Base-by-base conservation (phyloP, 2,329 filamentous ascomycete species). In the Colletotrichum somersetense region DNA sequence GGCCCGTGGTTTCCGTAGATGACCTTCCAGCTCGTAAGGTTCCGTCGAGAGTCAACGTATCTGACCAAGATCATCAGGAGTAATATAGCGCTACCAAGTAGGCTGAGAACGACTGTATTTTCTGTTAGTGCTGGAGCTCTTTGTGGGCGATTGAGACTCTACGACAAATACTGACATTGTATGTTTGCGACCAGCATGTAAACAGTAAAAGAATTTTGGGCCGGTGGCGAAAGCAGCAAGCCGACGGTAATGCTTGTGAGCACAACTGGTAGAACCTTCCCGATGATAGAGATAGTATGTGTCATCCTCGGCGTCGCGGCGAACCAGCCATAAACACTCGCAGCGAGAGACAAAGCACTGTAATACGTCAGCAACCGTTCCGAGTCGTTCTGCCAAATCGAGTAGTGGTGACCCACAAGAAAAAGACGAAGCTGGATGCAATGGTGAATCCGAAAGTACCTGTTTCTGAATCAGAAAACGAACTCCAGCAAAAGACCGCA, bases 31-130 rank as follows among this genome's bases (percentile, higher is more conserved):
- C 75, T 74, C 5, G 75, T 63, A 12, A 79, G 74, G 5, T 81
- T 75, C 14, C 79, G 74, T 18, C 81, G 78, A 7, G 81, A 80
- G 63, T 78, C 78, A 18, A 86, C 73, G 64, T 86, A 85, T 76
- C 80, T 82, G 55, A 76, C 77, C 2, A 85, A 75, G 44, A 84
- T 84, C 42, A 81, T 77, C 6, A 83, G 55, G 18, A 85, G 78
- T 4, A 84, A 75, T 5, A 83, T 46, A 7, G 76, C 78, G 18
- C 83, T 83, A 12, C 78, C 69, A 1, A 72, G 11, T 0, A 72
- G 70, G n/a, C 70, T 70, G 7, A 72, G 70, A 12, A 72, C 70
- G 35, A 70, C 67, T 71, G 5, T 1, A 12, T 1, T 26, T 2
- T 16, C 16, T 23, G n/a, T 35, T 8, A 55, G 57, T 50, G 30